Conservation (phyloP, 768 basidiomycete genomes). For the Phaeotremella skinneri region DNA sequence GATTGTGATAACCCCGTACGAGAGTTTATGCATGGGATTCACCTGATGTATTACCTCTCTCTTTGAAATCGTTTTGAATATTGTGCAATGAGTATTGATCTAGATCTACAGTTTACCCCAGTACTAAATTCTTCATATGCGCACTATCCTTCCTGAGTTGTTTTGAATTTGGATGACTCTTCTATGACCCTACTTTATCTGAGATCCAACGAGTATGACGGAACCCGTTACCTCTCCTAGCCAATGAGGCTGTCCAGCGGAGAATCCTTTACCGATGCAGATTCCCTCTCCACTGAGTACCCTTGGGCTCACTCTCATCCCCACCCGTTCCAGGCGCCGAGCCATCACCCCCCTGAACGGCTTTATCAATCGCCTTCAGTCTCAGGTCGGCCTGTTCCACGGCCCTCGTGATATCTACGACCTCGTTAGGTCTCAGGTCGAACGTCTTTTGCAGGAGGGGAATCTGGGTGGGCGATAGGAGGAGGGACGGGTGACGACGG, state of each 20-base stretch:
- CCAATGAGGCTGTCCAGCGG: not conserved
- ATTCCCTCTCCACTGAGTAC: slow-evolving; percentile 34
- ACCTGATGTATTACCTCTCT: no score
- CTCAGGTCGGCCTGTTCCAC: slow-evolving; percentile 49
- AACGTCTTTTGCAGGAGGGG: slow-evolving; percentile 40
- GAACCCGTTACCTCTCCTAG: no score
- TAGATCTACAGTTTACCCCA: no score
- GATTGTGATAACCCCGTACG: no score
- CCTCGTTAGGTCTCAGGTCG: slow-evolving; percentile 39
- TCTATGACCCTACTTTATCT: not conserved
- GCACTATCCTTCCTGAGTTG: not conserved
- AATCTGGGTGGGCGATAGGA: slow-evolving; percentile 33
- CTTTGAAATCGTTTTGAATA: no score
- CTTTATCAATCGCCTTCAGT: slow-evolving; percentile 32
- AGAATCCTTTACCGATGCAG: slow-evolving; percentile 29
- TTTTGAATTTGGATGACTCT: not conserved
- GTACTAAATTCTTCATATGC: no score
- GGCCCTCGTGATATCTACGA: slow-evolving; percentile 51
- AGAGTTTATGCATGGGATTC: no score
- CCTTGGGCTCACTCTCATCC: slow-evolving; percentile 4
- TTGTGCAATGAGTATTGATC: no score
- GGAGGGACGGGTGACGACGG: slow-evolving; percentile 25
- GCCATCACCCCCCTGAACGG: slow-evolving; percentile 1
- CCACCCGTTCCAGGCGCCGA: not conserved
- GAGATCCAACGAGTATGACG: no score